Evolutionary conservation across 805 yeast species (phyloP).

Genomic region (Pachysolen tannophilus): DNA sequence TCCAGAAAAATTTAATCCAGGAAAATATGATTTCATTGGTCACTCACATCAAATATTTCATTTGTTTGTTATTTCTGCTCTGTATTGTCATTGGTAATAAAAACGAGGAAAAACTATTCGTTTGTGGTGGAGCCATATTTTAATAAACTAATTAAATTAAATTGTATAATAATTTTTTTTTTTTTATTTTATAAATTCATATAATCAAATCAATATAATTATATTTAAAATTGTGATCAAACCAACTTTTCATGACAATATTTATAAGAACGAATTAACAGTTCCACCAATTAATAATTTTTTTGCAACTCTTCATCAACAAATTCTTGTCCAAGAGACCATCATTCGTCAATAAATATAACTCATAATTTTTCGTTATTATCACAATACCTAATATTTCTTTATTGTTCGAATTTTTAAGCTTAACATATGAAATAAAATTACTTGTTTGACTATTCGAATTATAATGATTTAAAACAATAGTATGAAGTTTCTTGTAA

Average conservation of each 20-base stretch:
- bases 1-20: slow-evolving; percentile 67
- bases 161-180: too few relatives aligned
- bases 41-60: slow-evolving; percentile 86
- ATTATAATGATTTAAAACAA: slow-evolving; percentile 5
- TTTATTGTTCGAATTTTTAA: slow-evolving; percentile 15
- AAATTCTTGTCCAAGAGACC: slow-evolving; percentile 46
- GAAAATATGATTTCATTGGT: slow-evolving; percentile 61
- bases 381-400: slow-evolving; percentile 18
- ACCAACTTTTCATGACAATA: too few relatives aligned
- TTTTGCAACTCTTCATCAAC: slow-evolving; percentile 52
- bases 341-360: slow-evolving; percentile 52
- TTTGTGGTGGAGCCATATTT: slow-evolving; percentile 63
- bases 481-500: slow-evolving; percentile 7
- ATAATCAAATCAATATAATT: too few relatives aligned
- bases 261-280: too few relatives aligned
- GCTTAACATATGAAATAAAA: slow-evolving; percentile 17
- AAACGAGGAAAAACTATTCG: slow-evolving; percentile 63
- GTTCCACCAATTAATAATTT: slow-evolving; percentile 72
- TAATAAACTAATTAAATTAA: too few relatives aligned
- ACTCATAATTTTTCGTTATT: slow-evolving; percentile 39
- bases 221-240: too few relatives aligned
- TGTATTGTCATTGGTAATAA: slow-evolving; percentile 64
- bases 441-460: slow-evolving; percentile 7
- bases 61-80: slow-evolving; percentile 67
- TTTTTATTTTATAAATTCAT: too few relatives aligned